Evolutionary conservation across 768 basidiomycete species (phyloP), one percentile per base, ranked within the genome.

Genomic region (Leucosporidium yakuticum): DNA sequence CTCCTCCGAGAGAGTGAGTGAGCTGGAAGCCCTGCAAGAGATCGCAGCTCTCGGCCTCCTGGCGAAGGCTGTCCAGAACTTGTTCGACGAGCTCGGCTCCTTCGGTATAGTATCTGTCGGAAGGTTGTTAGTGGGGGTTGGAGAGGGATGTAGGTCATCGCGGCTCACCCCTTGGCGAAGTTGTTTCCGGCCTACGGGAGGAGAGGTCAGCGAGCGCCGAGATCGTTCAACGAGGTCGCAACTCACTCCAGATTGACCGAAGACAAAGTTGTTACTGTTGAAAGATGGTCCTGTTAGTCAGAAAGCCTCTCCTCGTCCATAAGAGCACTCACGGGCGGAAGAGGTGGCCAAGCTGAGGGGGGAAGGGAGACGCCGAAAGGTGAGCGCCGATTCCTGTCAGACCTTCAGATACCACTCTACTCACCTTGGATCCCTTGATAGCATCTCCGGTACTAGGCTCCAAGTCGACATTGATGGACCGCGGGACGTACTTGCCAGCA

Each of bases 91-190:
- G 84, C 78, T 97, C 94, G 44, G 94, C 94, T 68, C 93, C 90
- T 81, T 94, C 93, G 4, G 91, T 95, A 76, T 94, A 95, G 79
- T 85, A 78, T 34, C 76, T 71, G 9, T 50, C 19, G 23, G 44
- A 47, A 17, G 47, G 58, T 89, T 90, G 50, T 27, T 47, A 67
- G 48, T 49, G 48, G 48, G 48, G 48, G 14, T 49, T 23, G 48
- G 48, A 23, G 12, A 23, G 48, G 14, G 48, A 49, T 14, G 48
- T 31, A 36, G 15, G 68, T n/a, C 49, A n/a, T 4, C 61, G 62
- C 80, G 87, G 80, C 74, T 90, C 89, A 90, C 83, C 90, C 91
- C 81, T 96, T 96, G 23, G 91, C 93, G 90, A 91, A 97, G 70
- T 94, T 95, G 75, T 97, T 96, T 21, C 92, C 93, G 1, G 92